Evolutionary conservation across 2,329 filamentous ascomycete genomes (phyloP).

Genomic region (Talaromyces sp.): DNA sequence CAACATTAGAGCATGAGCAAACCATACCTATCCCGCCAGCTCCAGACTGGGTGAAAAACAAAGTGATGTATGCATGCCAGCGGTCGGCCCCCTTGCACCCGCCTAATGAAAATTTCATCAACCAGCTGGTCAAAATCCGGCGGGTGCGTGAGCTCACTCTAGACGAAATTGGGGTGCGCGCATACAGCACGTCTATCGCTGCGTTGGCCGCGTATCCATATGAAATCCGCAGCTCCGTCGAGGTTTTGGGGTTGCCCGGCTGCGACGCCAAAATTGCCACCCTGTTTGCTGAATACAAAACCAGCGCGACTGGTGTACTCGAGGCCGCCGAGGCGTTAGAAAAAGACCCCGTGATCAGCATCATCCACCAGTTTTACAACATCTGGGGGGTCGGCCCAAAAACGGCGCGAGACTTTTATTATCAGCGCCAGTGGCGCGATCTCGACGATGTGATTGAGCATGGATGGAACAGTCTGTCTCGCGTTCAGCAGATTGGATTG

Average conservation of each 20-base stretch:
- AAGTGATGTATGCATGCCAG: constrained; percentile 71
- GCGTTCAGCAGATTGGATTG: constrained; percentile 86
- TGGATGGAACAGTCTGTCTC: constrained; percentile 68
- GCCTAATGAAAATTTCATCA: constrained; percentile 71
- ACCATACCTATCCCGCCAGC: constrained; percentile 54
- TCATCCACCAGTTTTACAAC: constrained; percentile 67
- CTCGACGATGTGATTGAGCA: constrained; percentile 80
- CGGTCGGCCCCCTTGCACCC: constrained; percentile 64
- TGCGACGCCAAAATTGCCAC: constrained; percentile 75
- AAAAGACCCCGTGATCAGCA: constrained; percentile 57
- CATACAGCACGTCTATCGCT: constrained; percentile 84
- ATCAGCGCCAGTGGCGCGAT: constrained; percentile 68
- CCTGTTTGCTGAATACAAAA: constrained; percentile 71
- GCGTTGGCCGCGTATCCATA: constrained; percentile 75
- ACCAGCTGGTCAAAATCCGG: constrained; percentile 68
- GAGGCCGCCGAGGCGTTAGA: constrained; percentile 60
- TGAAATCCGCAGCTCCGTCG: constrained; percentile 39
- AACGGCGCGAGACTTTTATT: constrained; percentile 77
- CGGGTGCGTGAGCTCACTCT: constrained; percentile 63
- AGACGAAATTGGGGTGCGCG: constrained; percentile 74
- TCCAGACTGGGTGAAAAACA: constrained; percentile 63
- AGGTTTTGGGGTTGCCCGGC: constrained; percentile 59
- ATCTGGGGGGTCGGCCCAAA: constrained; percentile 90
- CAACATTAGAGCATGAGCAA: constrained; percentile 73
- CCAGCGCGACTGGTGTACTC: constrained; percentile 51